Evolutionary conservation across 129 eudicot species (phyloP).

Genomic region (Lactuca sativa): DNA sequence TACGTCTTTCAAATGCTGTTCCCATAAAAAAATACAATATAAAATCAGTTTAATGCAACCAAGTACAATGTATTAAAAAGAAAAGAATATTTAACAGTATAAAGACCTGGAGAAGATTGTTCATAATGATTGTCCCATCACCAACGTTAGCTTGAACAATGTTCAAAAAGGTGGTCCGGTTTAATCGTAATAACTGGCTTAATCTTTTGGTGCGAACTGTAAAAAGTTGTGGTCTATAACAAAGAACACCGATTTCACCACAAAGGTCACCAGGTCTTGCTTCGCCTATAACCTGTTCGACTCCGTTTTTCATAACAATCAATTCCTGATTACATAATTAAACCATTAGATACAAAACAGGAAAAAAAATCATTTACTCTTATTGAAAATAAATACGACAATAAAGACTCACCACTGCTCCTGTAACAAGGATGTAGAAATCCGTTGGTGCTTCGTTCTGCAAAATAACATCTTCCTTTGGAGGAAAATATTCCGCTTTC

Average conservation of each 20-base stretch:
- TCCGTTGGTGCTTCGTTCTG: conserved; percentile 88
- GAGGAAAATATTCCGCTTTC: conserved; percentile 87
- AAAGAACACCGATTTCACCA: conserved; percentile 80
- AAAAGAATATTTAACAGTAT: not conserved
- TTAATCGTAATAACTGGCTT: conserved; percentile 68
- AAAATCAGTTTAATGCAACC: not conserved
- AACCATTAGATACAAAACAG: conserved; percentile 1
- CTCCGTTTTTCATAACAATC: conserved; percentile 56
- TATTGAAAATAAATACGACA: not conserved
- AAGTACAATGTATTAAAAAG: conserved; percentile 16
- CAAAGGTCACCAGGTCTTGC: conserved; percentile 57
- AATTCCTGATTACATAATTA: conserved; percentile 50
- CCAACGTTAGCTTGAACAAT: conserved; percentile 70
- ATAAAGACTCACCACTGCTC: conserved; percentile 60
- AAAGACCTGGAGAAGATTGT: conserved; percentile 70
- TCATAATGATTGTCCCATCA: conserved; percentile 74
- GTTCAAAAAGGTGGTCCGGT: conserved; percentile 60
- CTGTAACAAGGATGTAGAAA: conserved; percentile 72
- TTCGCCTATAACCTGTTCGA: conserved; percentile 63
- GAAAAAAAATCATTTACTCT: not conserved
- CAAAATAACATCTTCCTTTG: conserved; percentile 78
- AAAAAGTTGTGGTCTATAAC: conserved; percentile 75
- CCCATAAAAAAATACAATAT: not conserved
- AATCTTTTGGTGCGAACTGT: conserved; percentile 71
- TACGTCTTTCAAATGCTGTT: conserved; percentile 62